Evolutionary conservation across 345 rosid species (phyloP).

Genomic region (Lumnitzera racemosa): DNA sequence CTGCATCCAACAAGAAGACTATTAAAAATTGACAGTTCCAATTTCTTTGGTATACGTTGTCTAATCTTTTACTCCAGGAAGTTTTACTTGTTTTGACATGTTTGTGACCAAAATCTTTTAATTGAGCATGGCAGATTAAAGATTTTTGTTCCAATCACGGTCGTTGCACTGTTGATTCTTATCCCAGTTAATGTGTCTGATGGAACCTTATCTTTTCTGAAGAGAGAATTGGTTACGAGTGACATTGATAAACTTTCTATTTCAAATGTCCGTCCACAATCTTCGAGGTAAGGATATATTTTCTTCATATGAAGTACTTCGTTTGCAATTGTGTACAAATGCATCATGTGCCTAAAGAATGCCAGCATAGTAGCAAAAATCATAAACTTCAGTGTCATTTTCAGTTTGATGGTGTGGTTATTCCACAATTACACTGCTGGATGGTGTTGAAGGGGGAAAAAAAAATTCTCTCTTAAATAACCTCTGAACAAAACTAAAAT

Average conservation of each 20-base stretch:
- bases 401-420: too few relatives aligned
- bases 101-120: not conserved
- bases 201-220: slow-evolving; percentile 71
- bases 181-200: slow-evolving; percentile 92
- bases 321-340: too few relatives aligned
- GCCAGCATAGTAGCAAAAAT: too few relatives aligned
- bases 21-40: too few relatives aligned
- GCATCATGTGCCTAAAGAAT: too few relatives aligned
- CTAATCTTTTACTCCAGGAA: not conserved
- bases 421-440: too few relatives aligned
- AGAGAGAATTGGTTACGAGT: slow-evolving; percentile 78
- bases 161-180: slow-evolving; percentile 72
- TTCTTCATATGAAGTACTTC: too few relatives aligned
- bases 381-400: too few relatives aligned
- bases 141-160: slow-evolving; percentile 72
- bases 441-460: too few relatives aligned
- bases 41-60: not conserved
- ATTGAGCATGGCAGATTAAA: slow-evolving; percentile 52
- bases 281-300: slow-evolving; percentile 44
- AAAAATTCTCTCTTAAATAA: too few relatives aligned
- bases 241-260: slow-evolving; percentile 92
- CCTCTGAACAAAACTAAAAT: too few relatives aligned
- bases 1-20: too few relatives aligned
- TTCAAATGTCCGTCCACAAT: slow-evolving; percentile 83
- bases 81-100: not conserved